Evolutionary conservation across 768 basidiomycete species (phyloP).

Genomic region (Tricholoma furcatifolium): DNA sequence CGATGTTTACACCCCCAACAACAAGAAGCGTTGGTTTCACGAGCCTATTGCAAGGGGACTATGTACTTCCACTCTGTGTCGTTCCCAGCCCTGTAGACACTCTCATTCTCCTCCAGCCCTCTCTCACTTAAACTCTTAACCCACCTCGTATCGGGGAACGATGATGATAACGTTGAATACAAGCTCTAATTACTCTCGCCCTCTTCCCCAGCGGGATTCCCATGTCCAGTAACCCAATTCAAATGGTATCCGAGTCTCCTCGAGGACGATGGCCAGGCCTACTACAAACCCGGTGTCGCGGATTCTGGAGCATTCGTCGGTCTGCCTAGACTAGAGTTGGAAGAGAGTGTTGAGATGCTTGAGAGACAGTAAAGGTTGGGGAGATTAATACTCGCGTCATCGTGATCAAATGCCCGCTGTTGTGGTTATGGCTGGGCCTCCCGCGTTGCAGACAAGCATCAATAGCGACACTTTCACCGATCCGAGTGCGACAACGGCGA

Average conservation of each 20-base stretch:
- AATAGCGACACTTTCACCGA: conserved; percentile 33
- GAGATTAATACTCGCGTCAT: conserved; percentile 93
- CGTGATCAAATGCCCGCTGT: conserved; percentile 76
- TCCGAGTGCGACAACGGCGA: conserved; percentile 15
- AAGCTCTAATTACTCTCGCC: conserved; percentile 88
- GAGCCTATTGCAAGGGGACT: too few species aligned
- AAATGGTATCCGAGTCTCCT: conserved; percentile 94
- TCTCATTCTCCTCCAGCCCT: conserved; percentile 45
- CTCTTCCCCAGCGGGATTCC: conserved; percentile 70
- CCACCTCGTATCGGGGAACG: conserved; percentile 72
- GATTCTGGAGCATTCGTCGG: conserved; percentile 90
- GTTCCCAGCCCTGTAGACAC: conserved; percentile 84
- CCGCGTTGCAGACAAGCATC: conserved; percentile 35
- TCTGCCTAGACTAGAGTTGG: conserved; percentile 69
- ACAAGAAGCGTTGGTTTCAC: too few species aligned
- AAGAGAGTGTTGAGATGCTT: conserved; percentile 80
- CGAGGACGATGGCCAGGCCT: conserved; percentile 80
- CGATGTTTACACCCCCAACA: too few species aligned
- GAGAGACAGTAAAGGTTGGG: conserved; percentile 92
- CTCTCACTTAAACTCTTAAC: conserved; percentile 44
- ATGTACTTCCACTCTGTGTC: too few species aligned
- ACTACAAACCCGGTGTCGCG: conserved; percentile 81
- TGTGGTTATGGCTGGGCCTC: conserved; percentile 42
- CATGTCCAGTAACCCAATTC: conserved; percentile 88
- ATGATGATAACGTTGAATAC: conserved; percentile 92